Conservation (phyloP, 1,139 yeast species). For the Sugiyamaella paludigena region DNA sequence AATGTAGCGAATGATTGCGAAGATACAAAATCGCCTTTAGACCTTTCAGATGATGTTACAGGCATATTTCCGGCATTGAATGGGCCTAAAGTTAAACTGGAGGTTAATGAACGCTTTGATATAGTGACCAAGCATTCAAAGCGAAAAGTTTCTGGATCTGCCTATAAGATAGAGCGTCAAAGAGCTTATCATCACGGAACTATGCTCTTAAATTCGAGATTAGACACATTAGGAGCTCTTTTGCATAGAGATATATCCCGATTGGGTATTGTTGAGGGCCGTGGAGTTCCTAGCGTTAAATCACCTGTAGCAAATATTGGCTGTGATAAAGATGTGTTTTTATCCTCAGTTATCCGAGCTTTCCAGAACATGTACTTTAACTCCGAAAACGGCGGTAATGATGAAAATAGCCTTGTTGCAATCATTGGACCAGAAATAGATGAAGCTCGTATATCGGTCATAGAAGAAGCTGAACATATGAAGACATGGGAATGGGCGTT, state of each 20-base stretch:
- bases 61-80: constrained; percentile 17
- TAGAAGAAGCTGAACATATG: constrained; percentile 45
- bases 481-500: constrained; percentile 67
- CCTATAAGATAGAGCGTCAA: constrained; percentile 80
- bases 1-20: constrained; percentile 2
- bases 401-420: constrained; percentile 14
- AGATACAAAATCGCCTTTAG: background rate
- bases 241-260: constrained; percentile 49
- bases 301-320: constrained; percentile 70
- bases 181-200: constrained; percentile 96
- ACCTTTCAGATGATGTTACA: background rate
- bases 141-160: constrained; percentile 82
- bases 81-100: constrained; percentile 38
- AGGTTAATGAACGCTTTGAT: constrained; percentile 75
- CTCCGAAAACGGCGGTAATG: constrained; percentile 20
- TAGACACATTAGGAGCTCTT: constrained; percentile 56
- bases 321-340: constrained; percentile 48
- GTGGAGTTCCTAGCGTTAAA: constrained; percentile 71
- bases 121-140: constrained; percentile 50
- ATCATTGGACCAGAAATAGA: constrained; percentile 18
- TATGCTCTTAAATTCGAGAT: constrained; percentile 70
- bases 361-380: constrained; percentile 30
- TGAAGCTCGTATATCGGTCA: constrained; percentile 49
- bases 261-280: constrained; percentile 53
- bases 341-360: constrained; percentile 45